Evolutionary conservation across 768 basidiomycete genomes (phyloP).

Genomic region (Lactarius hatsudake): DNA sequence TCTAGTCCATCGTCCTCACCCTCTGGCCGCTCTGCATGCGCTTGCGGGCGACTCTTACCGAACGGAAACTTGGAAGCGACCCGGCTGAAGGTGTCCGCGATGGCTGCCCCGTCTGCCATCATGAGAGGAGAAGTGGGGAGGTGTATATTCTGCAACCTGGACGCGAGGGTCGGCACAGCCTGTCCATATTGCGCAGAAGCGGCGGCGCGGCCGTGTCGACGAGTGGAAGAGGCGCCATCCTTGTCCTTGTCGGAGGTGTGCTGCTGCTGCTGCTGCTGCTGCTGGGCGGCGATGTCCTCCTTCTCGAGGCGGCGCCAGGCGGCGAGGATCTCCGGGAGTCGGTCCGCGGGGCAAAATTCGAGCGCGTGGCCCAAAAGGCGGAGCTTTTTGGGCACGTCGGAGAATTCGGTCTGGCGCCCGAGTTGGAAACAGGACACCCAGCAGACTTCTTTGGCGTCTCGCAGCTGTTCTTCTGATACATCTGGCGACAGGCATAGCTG

Average conservation of each 20-base stretch:
- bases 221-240: neutral
- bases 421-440: slow-evolving; percentile 91
- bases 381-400: slow-evolving; percentile 64
- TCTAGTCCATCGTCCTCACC: slow-evolving; percentile 36
- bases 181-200: slow-evolving; percentile 14
- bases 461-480: slow-evolving; percentile 39
- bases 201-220: slow-evolving; percentile 29
- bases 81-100: slow-evolving; percentile 76
- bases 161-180: slow-evolving; percentile 46
- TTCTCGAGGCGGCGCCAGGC: slow-evolving; percentile 76
- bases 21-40: slow-evolving; percentile 63
- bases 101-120: slow-evolving; percentile 72
- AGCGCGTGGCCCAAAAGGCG: slow-evolving; percentile 75
- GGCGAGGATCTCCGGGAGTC: slow-evolving; percentile 70
- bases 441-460: slow-evolving; percentile 74
- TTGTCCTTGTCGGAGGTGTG: slow-evolving; percentile 45
- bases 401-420: slow-evolving; percentile 76
- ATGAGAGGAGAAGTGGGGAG: slow-evolving; percentile 67
- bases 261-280: slow-evolving; percentile 33
- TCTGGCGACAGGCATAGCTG: slow-evolving; percentile 40
- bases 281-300: slow-evolving; percentile 47
- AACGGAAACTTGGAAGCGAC: slow-evolving; percentile 35
- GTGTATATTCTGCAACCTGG: slow-evolving; percentile 62
- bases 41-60: slow-evolving; percentile 14
- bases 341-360: slow-evolving; percentile 81